Conservation (phyloP, 2,329 filamentous ascomycete genomes). For the Penicillium sp. region DNA sequence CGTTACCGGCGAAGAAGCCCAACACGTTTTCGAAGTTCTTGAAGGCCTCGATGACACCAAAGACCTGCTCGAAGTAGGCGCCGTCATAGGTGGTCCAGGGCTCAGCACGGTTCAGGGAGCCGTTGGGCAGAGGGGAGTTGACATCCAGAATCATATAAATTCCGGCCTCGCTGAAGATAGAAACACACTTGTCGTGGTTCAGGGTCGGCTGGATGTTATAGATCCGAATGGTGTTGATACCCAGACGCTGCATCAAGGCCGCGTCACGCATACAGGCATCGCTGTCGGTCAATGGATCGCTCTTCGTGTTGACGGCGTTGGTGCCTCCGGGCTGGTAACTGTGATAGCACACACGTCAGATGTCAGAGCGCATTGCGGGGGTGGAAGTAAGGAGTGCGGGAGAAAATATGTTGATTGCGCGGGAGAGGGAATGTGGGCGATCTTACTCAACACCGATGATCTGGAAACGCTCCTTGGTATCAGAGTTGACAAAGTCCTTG, state of each 20-base stretch:
- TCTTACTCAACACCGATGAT: conserved; percentile 61
- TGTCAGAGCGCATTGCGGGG: neutral
- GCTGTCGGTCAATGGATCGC: conserved; percentile 59
- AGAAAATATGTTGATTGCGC: neutral
- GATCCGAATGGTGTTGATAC: conserved; percentile 63
- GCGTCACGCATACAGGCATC: conserved; percentile 61
- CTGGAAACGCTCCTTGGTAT: conserved; percentile 59
- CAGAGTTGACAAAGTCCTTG: conserved; percentile 60
- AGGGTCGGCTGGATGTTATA: conserved; percentile 62
- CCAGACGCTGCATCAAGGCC: conserved; percentile 61
- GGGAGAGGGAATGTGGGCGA: conserved; percentile 3
- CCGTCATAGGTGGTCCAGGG: conserved; percentile 56
- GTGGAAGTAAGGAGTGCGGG: neutral
- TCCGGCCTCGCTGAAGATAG: conserved; percentile 64
- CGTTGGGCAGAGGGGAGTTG: conserved; percentile 58
- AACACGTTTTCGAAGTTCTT: conserved; percentile 64
- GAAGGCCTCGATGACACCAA: conserved; percentile 64
- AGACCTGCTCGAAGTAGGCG: conserved; percentile 58
- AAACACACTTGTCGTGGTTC: conserved; percentile 61
- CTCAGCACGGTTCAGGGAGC: conserved; percentile 56
- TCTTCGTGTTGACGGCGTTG: conserved; percentile 53
- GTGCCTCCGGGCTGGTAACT: conserved; percentile 64
- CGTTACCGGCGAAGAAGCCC: conserved; percentile 67
- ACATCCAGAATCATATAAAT: conserved; percentile 67
- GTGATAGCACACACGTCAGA: conserved; percentile 9